Base-by-base conservation (phyloP, 495 filamentous ascomycete species). In the Lasiosphaeris hirsuta region DNA sequence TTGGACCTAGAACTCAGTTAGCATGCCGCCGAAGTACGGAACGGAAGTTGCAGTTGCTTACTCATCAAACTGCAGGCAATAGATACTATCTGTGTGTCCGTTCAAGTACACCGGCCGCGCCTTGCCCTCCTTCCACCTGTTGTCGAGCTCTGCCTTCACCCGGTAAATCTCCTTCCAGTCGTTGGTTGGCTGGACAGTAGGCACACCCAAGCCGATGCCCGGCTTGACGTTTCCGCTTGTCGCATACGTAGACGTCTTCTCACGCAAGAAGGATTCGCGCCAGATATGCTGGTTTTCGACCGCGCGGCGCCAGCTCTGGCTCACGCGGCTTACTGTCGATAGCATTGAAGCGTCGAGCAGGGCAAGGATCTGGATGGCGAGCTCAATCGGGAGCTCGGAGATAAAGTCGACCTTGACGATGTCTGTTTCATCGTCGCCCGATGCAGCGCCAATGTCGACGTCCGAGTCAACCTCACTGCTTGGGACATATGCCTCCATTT, bases 61-160 rank as follows among this genome's bases (percentile, higher is more conserved):
- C 88, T 97, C 92, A 69, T 98, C 94, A 74, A 97, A 98, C 68
- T 97, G 94, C 39, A 93, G 84, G 70, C 94, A 97, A 72, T 98
- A 98, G 19, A 98, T 92, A 60, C 90, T 96, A 70, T 97, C 94
- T 10, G 82, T 82, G 65, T 98, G 94, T 1, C 95, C 94, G 65
- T 93, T 88, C 14, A 97, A 77, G 69, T 96, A 96, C 51, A 95
- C 87, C 0, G 90, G 86, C 41, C 84, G 86, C 19, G 89, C 88
- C 51, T 85, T 81, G 57, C 89, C 88, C 41, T 84, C 72, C 58
- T 82, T 83, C 94, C 94, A 98, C 46, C 87, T 84, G 47, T 79
- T 74, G 53, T 92, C 86, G 30, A 98, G 79, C 54, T 86, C 80
- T 46, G 84, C 79, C 48, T 89, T 86, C 39, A 87, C 87, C 59